Conservation (phyloP, 169 alveolate genomes). For the Eimeria falciformis region DNA sequence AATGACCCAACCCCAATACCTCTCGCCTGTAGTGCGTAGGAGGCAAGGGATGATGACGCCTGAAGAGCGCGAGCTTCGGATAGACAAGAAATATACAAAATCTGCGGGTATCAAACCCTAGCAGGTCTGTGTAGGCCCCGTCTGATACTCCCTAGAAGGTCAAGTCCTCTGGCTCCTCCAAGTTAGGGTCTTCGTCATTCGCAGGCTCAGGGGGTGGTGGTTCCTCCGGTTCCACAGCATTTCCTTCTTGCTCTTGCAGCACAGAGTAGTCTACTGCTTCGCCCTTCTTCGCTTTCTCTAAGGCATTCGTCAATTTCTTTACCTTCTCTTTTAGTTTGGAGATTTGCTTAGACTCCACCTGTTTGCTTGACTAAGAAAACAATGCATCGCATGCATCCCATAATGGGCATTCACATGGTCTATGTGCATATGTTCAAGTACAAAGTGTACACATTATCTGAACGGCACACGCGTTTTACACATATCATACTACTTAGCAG, state of each 20-base stretch:
- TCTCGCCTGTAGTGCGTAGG: too few species aligned
- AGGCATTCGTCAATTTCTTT: neutral
- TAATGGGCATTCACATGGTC: neutral
- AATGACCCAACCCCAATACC: too few species aligned
- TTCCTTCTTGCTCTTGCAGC: neutral
- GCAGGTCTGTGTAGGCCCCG: too few species aligned
- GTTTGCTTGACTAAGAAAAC: conserved; percentile 80
- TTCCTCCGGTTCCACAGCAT: neutral
- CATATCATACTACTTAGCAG: too few species aligned
- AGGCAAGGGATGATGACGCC: too few species aligned
- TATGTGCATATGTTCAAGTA: neutral
- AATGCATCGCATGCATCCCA: too few species aligned
- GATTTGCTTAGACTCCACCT: conserved; percentile 81
- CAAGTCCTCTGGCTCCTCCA: neutral
- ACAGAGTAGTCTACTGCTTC: conserved; percentile 33
- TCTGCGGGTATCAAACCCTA: too few species aligned
- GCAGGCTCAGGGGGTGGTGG: neutral
- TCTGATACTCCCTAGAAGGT: neutral
- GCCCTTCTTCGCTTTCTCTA: conserved; percentile 67
- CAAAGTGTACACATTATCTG: neutral
- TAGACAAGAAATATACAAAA: too few species aligned
- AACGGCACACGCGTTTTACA: neutral
- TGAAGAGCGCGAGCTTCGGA: too few species aligned
- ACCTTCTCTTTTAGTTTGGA: conserved; percentile 65
- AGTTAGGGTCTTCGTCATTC: neutral